Evolutionary conservation across 495 filamentous ascomycete species (phyloP), one percentile per base, ranked within the genome.

Genomic region (Xylaria curta): DNA sequence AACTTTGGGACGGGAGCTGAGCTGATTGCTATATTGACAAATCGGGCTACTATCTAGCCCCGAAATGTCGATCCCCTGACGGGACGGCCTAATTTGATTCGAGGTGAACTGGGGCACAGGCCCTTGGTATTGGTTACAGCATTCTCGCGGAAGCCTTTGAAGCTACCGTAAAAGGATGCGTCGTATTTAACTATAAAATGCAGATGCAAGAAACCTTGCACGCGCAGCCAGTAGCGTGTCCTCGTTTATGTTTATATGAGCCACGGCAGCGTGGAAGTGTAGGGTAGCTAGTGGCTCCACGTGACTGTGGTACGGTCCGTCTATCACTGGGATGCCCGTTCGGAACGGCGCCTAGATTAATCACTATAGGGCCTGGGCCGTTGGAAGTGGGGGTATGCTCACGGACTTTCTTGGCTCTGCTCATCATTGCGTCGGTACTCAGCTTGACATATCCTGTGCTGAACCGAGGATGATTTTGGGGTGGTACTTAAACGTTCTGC

Each of bases 381-480:
- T 42, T 42, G 60, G 13, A 9, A 15, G 38, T 26, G 53, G 53
- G 53, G 60, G 19, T 63, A 10, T 42, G 21, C 19, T 10, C 60
- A 63, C 60, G 60, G 60, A 26, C 38, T n/a, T 63, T 63, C 60
- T 63, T 63, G 60, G 60, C 60, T 63, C 60, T 63, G 21, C 60
- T 38, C 53, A 56, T 56, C 7, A 4, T 40, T 7, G 33, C 19
- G 13, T n/a, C 38, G 31, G 58, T 61, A 13, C 33, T 40, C 36
- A 33, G 58, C 26, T 53, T 24, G 21, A 53, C 53, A 56, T 24
- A 31, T 31, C 13, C 15, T 24, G 53, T 17, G 13, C 26, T 17
- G 31, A 56, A 12, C 53, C 24, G 26, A 31, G 53, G 26, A 21
- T 51, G n/a, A 7, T 21, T 4, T n/a, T 24, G 12, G 24, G 24